A percentile compares a stretch with the other conserved stretches of the same genome.
These are phyloP conservation scores for Scedosporium boydii DNA, from an alignment of 2,329 filamentous ascomycete species.

Conservation along the genomic window DNA sequence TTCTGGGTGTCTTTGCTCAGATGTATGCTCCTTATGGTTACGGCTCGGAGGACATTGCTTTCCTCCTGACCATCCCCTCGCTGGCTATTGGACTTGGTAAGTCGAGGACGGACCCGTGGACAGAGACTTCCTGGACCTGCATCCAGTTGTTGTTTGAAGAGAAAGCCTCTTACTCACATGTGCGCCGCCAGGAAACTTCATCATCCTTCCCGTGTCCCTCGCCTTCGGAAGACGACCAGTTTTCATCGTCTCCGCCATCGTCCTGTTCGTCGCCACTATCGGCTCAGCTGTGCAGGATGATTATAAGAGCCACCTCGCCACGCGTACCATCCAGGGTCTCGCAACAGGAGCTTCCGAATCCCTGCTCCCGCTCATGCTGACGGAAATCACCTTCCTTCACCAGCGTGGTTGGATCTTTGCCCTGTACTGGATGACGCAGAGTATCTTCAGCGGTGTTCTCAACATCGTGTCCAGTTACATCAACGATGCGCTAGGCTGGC, in stretches of 20 bases:
- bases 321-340: constrained; percentile 25
- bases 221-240: constrained; percentile 26
- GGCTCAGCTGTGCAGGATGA: constrained; percentile 21
- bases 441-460: constrained; percentile 20
- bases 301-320: constrained; percentile 25
- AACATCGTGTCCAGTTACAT: constrained; percentile 25
- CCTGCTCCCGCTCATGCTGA: constrained; percentile 26
- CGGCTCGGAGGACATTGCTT: constrained; percentile 17
- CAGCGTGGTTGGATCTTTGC: constrained; percentile 25
- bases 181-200: constrained; percentile 16
- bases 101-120: too few relatives aligned
- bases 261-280: constrained; percentile 22
- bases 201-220: constrained; percentile 28
- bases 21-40: constrained; percentile 19
- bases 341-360: constrained; percentile 28
- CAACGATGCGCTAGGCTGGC: constrained; percentile 24
- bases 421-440: constrained; percentile 28
- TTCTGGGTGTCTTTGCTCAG: constrained; percentile 22
- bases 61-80: constrained; percentile 26
- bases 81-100: constrained; percentile 26
- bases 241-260: constrained; percentile 19
- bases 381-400: constrained; percentile 29
- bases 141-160: too few relatives aligned
- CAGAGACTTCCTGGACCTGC: background rate
- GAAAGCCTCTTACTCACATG: background rate